Conservation (phyloP, 108 stramenopile genomes). For the Schizochytrium sp. region DNA sequence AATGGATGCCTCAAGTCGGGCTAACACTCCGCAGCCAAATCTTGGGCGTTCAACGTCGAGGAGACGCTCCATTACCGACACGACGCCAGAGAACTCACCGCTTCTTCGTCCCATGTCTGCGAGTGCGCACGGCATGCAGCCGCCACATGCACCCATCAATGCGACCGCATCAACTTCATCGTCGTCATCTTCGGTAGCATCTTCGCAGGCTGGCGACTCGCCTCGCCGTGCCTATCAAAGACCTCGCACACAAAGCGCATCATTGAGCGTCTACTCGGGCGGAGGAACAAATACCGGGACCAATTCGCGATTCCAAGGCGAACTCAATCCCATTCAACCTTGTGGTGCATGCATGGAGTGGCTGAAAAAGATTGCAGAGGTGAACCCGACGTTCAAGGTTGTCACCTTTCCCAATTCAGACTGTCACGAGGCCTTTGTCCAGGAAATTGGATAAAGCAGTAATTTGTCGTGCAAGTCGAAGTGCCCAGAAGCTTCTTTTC, state of each 20-base stretch:
- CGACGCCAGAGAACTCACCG: not conserved
- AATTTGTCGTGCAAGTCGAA: not conserved
- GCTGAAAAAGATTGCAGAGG: constrained; percentile 92
- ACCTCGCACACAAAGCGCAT: not conserved
- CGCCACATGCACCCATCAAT: not conserved
- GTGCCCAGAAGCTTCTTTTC: not conserved
- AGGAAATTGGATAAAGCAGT: not conserved
- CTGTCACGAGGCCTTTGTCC: constrained; percentile 76
- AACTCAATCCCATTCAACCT: constrained; percentile 81
- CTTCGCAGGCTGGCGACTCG: not conserved
- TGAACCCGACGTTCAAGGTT: constrained; percentile 85
- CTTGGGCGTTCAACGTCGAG: too few species aligned
- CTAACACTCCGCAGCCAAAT: too few species aligned
- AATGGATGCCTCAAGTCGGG: too few species aligned
- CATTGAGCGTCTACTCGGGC: not conserved
- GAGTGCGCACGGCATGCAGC: not conserved
- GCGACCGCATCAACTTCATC: not conserved
- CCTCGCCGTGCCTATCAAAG: not conserved
- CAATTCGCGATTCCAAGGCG: constrained; percentile 21
- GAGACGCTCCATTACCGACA: not conserved
- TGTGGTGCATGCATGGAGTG: constrained; percentile 95
- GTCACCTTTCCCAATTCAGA: constrained; percentile 80
- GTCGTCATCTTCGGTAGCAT: not conserved
- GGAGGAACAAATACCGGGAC: not conserved
- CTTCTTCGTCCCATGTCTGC: not conserved